phyloP scores from a whole-genome alignment of 257 asterid species.

The Forsythia suspensa region DNA sequence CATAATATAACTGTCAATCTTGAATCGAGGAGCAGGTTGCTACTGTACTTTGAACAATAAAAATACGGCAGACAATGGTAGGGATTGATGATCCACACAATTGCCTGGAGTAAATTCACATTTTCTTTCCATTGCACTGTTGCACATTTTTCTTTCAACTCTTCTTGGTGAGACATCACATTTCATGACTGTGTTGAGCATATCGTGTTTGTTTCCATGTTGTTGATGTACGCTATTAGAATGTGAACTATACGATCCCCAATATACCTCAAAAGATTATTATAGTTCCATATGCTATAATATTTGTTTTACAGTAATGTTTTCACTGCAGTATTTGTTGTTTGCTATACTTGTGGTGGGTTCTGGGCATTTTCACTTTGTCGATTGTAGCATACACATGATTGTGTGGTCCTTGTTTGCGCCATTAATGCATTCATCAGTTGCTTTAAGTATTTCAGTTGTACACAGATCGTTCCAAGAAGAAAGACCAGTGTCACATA shows the following conservation, averaged over 20 bases:
- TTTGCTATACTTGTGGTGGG: not conserved
- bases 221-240: not conserved
- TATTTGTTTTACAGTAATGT: too few relatives aligned
- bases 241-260: not conserved
- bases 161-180: too few relatives aligned
- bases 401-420: not conserved
- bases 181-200: too few relatives aligned
- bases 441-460: not conserved
- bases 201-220: too few relatives aligned
- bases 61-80: too few relatives aligned
- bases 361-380: not conserved
- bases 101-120: too few relatives aligned
- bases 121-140: too few relatives aligned
- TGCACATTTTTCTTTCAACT: too few relatives aligned
- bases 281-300: not conserved
- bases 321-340: not conserved
- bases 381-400: conserved; percentile 1
- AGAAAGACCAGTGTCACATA: conserved; percentile 83
- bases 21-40: too few relatives aligned
- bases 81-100: too few relatives aligned
- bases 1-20: not conserved
- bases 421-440: not conserved
- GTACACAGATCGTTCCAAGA: conserved; percentile 73
- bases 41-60: too few relatives aligned
- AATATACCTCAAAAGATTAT: not conserved